Conservation (phyloP, 129 eudicot genomes). For the Flaveria bidentis region DNA sequence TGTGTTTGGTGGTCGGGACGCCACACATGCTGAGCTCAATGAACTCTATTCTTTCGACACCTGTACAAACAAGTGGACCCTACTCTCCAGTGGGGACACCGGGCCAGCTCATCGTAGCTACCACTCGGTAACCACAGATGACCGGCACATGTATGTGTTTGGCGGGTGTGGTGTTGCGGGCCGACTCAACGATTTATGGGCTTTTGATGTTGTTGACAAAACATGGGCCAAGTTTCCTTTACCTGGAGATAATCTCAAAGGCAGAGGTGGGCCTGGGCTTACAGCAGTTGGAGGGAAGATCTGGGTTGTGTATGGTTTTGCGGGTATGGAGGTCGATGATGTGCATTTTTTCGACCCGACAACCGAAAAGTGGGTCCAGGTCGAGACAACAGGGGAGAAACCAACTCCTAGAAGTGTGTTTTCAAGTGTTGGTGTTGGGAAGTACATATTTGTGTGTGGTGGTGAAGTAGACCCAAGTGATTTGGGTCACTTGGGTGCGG, state of each 20-base stretch:
- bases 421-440: conserved; percentile 68
- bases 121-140: conserved; percentile 85
- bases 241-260: conserved; percentile 74
- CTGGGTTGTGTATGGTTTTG: conserved; percentile 93
- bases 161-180: conserved; percentile 91
- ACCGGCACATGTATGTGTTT: conserved; percentile 56
- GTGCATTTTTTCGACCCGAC: conserved; percentile 71
- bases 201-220: conserved; percentile 53
- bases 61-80: conserved; percentile 62
- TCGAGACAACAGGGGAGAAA: conserved; percentile 76
- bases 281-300: conserved; percentile 59
- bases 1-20: conserved; percentile 90
- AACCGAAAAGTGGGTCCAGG: conserved; percentile 64
- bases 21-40: conserved; percentile 79
- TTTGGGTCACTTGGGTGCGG: conserved; percentile 92
- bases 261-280: conserved; percentile 97
- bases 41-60: conserved; percentile 88
- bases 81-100: conserved; percentile 52
- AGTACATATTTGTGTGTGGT: conserved; percentile 60
- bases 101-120: conserved; percentile 91
- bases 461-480: conserved; percentile 99
- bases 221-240: conserved; percentile 60
- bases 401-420: conserved; percentile 85
- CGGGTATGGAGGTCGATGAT: conserved; percentile 86
- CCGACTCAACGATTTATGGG: conserved; percentile 88